phyloP scores from a whole-genome alignment of 2,329 filamentous ascomycete genomes.

The Xylogone sp. region DNA sequence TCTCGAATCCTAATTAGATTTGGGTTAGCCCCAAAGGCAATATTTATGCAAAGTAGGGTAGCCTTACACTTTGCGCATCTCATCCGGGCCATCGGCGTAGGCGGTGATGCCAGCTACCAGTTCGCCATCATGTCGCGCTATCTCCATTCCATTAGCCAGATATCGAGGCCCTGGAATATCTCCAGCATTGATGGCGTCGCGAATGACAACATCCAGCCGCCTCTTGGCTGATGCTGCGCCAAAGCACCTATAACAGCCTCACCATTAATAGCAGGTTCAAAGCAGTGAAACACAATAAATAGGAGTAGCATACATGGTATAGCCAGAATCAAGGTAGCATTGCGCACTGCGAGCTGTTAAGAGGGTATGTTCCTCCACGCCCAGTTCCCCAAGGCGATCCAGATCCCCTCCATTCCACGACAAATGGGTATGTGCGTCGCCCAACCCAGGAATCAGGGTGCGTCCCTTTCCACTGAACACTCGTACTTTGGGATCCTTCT shows the following conservation, averaged over 20 bases:
- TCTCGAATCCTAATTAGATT: conserved; percentile 23
- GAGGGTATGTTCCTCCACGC: conserved; percentile 44
- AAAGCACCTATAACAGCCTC: conserved; percentile 13
- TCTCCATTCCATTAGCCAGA: conserved; percentile 46
- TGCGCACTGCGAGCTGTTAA: conserved; percentile 38
- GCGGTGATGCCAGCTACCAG: conserved; percentile 33
- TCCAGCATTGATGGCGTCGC: conserved; percentile 45
- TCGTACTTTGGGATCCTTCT: conserved; percentile 15
- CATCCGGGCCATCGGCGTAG: conserved; percentile 33
- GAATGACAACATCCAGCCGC: conserved; percentile 38
- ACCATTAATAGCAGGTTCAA: neutral
- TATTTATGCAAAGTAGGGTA: neutral
- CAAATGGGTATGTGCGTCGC: conserved; percentile 45
- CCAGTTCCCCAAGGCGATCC: conserved; percentile 35
- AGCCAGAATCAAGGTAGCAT: conserved; percentile 44
- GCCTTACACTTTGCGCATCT: conserved; percentile 32
- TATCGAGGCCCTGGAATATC: conserved; percentile 43
- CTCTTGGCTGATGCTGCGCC: conserved; percentile 19
- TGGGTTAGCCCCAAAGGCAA: neutral
- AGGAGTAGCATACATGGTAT: conserved; percentile 36
- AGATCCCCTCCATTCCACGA: conserved; percentile 44
- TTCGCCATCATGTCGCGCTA: conserved; percentile 40
- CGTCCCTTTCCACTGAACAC: conserved; percentile 20
- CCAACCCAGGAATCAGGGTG: conserved; percentile 46
- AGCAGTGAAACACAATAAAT: neutral